Evolutionary conservation across 2,329 filamentous ascomycete species (phyloP).

Genomic region (Calonectria pauciramosa): DNA sequence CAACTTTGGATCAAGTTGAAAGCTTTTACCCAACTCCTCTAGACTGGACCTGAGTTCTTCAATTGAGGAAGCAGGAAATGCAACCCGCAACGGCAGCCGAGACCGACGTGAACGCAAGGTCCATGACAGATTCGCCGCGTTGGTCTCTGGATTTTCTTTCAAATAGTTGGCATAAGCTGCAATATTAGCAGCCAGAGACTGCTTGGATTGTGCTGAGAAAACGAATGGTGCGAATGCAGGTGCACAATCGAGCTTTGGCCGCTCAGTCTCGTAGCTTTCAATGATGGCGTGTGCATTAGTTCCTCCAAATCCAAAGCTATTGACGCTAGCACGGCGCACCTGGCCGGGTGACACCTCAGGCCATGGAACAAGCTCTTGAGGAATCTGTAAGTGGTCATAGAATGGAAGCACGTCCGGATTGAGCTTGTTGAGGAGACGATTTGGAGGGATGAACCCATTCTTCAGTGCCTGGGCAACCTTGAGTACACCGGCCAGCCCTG

Average conservation of each 20-base stretch:
- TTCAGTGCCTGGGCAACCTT: constrained; percentile 35
- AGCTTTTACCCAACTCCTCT: constrained; percentile 32
- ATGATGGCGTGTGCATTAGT: constrained; percentile 58
- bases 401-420: constrained; percentile 47
- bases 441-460: constrained; percentile 45
- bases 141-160: background rate
- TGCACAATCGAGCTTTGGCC: background rate
- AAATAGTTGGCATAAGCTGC: background rate
- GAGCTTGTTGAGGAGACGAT: constrained; percentile 45
- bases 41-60: constrained; percentile 32
- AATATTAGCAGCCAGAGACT: background rate
- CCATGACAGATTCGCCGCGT: background rate
- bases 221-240: constrained; percentile 9
- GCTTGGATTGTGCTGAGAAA: constrained; percentile 27
- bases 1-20: constrained; percentile 20
- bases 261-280: constrained; percentile 34
- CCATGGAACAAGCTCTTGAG: constrained; percentile 36
- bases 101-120: constrained; percentile 4
- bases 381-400: constrained; percentile 38
- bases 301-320: constrained; percentile 56
- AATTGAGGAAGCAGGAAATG: background rate
- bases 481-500: constrained; percentile 42
- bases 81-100: background rate
- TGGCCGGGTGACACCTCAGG: constrained; percentile 24
- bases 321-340: constrained; percentile 41